These are phyloP conservation scores for Ramaria rubella DNA, from an alignment of 768 basidiomycete genomes.

Conservation along the genomic window DNA sequence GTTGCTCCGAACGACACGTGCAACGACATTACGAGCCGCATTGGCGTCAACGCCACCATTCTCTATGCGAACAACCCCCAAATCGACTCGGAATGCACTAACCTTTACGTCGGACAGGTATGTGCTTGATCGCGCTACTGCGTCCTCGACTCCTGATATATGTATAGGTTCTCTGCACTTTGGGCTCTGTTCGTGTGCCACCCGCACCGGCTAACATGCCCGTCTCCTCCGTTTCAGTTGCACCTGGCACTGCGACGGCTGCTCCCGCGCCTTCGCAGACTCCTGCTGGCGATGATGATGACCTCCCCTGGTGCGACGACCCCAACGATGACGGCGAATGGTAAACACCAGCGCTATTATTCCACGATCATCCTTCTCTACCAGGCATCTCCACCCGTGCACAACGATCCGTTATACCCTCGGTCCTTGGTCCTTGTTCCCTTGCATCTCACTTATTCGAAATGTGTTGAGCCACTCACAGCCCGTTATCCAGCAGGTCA, in stretches of 20 bases:
- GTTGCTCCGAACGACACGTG: constrained; percentile 56
- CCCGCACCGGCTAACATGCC: constrained; percentile 26
- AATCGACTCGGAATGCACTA: constrained; percentile 46
- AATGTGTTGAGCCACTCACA: too few species aligned
- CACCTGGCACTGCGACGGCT: constrained; percentile 15
- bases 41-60: constrained; percentile 45
- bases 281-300: constrained; percentile 31
- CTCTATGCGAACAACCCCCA: constrained; percentile 72
- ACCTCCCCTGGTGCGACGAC: constrained; percentile 50
- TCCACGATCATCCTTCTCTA: too few species aligned
- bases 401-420: not conserved
- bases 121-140: constrained; percentile 16
- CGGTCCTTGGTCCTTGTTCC: not conserved
- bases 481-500: too few species aligned
- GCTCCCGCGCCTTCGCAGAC: constrained; percentile 17
- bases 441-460: not conserved
- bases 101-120: constrained; percentile 76
- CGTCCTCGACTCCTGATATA: not conserved
- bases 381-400: too few species aligned
- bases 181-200: constrained; percentile 36
- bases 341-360: too few species aligned
- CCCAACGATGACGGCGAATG: constrained; percentile 16
- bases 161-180: constrained; percentile 48
- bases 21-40: constrained; percentile 34
- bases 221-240: constrained; percentile 13